Conservation (phyloP, 768 basidiomycete species). For the Suillus lakei region DNA sequence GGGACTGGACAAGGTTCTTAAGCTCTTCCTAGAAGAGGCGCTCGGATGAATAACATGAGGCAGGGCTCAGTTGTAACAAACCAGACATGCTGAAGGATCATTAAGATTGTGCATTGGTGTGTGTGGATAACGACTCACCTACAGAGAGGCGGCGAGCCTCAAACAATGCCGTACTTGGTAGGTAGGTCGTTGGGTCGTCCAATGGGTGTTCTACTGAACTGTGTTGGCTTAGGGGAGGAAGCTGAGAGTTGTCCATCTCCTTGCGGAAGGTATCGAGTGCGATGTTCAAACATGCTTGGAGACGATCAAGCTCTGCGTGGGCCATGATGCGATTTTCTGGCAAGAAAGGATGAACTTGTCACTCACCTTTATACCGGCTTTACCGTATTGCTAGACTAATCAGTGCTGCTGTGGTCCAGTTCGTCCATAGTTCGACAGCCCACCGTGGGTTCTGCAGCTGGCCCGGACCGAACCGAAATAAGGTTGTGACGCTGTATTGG, state of each 20-base stretch:
- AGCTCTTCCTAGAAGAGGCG: too few relatives aligned
- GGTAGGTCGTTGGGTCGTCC: not conserved
- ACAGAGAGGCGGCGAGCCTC: constrained; percentile 2
- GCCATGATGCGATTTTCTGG: too few relatives aligned
- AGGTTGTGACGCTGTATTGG: too few relatives aligned
- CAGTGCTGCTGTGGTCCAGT: too few relatives aligned
- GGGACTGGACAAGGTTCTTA: not conserved
- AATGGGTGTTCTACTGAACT: constrained; percentile 1
- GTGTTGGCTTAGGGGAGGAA: not conserved
- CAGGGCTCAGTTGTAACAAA: not conserved
- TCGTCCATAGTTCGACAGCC: too few relatives aligned
- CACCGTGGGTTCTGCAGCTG: too few relatives aligned
- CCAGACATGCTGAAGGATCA: not conserved
- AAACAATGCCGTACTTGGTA: not conserved
- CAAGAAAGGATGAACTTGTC: too few relatives aligned
- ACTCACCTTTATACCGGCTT: too few relatives aligned
- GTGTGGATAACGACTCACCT: not conserved
- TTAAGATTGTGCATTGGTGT: not conserved
- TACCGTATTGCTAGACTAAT: too few relatives aligned
- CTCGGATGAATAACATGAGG: not conserved
- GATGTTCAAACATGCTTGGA: not conserved
- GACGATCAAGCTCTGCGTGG: too few relatives aligned
- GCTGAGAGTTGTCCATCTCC: not conserved
- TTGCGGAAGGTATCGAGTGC: not conserved
- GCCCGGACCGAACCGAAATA: too few relatives aligned